Evolutionary conservation across 495 filamentous ascomycete genomes (phyloP).

Genomic region (Penicillium canescens): DNA sequence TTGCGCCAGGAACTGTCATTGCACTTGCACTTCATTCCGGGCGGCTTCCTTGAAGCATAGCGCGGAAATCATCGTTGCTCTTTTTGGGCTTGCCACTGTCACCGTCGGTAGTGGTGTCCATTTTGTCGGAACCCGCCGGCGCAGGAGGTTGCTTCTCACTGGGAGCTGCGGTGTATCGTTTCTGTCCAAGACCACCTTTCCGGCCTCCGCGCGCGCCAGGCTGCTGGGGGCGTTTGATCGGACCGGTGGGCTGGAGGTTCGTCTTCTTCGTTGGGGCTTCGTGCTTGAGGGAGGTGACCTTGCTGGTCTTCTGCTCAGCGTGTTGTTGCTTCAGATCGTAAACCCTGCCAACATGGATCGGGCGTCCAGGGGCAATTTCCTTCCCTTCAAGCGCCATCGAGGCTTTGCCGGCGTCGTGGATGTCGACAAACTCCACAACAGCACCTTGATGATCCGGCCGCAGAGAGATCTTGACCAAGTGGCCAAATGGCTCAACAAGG

Average conservation of each 20-base stretch:
- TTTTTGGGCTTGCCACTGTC: conserved; percentile 48
- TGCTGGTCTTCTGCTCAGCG: conserved; percentile 55
- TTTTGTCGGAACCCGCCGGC: conserved; percentile 39
- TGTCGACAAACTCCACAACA: conserved; percentile 75
- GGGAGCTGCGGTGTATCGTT: conserved; percentile 39
- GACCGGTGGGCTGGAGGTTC: conserved; percentile 52
- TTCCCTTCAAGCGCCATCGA: conserved; percentile 69
- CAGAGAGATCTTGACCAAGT: conserved; percentile 55
- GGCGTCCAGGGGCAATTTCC: conserved; percentile 64
- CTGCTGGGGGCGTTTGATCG: conserved; percentile 59
- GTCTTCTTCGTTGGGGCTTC: conserved; percentile 35
- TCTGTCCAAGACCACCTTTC: conserved; percentile 55
- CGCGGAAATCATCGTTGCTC: conserved; percentile 88
- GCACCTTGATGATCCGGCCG: conserved; percentile 82
- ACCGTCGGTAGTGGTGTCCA: conserved; percentile 34
- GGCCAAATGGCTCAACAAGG: conserved; percentile 59
- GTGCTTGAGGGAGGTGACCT: conserved; percentile 38
- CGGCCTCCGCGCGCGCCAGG: conserved; percentile 48
- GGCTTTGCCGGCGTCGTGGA: conserved; percentile 72
- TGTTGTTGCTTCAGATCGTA: conserved; percentile 65
- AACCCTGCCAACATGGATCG: conserved; percentile 66
- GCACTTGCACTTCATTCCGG: conserved; percentile 27
- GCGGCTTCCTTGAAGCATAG: conserved; percentile 59
- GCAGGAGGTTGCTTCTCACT: background rate
- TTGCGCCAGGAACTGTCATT: conserved; percentile 29